phyloP scores from a whole-genome alignment of 768 basidiomycete genomes.

The Lyophyllum atratum region DNA sequence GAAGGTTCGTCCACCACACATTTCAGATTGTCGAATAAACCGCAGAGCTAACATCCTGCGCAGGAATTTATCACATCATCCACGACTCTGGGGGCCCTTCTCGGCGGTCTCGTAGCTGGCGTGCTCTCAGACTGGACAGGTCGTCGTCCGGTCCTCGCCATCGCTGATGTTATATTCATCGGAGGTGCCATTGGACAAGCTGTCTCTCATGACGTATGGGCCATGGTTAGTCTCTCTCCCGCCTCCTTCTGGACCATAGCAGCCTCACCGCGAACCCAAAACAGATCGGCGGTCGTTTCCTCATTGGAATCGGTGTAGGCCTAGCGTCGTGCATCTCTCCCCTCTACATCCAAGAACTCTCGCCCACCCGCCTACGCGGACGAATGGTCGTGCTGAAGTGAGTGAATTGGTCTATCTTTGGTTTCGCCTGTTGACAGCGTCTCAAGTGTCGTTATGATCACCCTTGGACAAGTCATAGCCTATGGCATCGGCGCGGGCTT shows the following conservation, averaged over 20 bases:
- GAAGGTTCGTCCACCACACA: slow-evolving; percentile 48
- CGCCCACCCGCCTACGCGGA: slow-evolving; percentile 72
- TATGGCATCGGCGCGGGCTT: slow-evolving; percentile 76
- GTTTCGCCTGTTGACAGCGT: not conserved
- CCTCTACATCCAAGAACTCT: slow-evolving; percentile 82
- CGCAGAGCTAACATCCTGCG: not conserved
- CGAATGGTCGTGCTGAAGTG: slow-evolving; percentile 78
- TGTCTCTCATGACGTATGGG: slow-evolving; percentile 66
- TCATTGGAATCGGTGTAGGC: slow-evolving; percentile 76
- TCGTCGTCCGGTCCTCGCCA: slow-evolving; percentile 59
- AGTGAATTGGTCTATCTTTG: slow-evolving; percentile 5
- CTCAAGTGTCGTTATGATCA: slow-evolving; percentile 70
- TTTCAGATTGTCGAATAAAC: not conserved
- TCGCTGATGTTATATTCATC: slow-evolving; percentile 75
- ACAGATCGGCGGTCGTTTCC: slow-evolving; percentile 70
- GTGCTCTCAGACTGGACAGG: slow-evolving; percentile 73
- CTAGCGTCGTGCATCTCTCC: slow-evolving; percentile 79
- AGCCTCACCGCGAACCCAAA: not conserved
- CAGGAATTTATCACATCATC: slow-evolving; percentile 82
- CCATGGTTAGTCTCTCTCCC: slow-evolving; percentile 50
- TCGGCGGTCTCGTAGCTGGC: slow-evolving; percentile 75
- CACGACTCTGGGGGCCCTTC: slow-evolving; percentile 74
- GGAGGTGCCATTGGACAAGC: slow-evolving; percentile 74
- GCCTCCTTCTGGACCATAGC: not conserved
- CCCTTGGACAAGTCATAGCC: slow-evolving; percentile 77